phyloP scores from a whole-genome alignment of 345 rosid genomes.

The Noccaea bulbosa region DNA sequence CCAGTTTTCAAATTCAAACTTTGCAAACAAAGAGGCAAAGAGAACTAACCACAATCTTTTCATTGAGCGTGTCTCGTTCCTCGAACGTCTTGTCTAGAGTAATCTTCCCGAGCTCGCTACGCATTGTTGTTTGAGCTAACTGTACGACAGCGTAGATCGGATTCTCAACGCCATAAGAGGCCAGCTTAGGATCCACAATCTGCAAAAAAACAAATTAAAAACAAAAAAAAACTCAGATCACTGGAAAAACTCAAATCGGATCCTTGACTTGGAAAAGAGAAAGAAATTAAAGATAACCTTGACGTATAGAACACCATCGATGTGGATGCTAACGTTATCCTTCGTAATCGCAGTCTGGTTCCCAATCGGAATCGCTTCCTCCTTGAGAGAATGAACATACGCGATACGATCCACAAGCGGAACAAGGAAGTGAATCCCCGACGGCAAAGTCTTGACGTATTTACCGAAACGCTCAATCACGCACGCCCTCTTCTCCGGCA shows the following conservation, averaged over 20 bases:
- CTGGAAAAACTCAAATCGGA: not conserved
- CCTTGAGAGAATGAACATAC: conserved; percentile 95
- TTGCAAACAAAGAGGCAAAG: not conserved
- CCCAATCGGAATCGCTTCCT: conserved; percentile 90
- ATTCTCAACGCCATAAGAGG: conserved; percentile 95
- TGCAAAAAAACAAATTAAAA: conserved; percentile 32
- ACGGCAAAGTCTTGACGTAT: conserved; percentile 71
- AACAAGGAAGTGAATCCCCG: conserved; percentile 86
- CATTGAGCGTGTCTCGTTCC: conserved; percentile 90
- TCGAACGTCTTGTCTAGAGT: conserved; percentile 98
- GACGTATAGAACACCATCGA: conserved; percentile 89
- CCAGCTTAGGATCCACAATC: conserved; percentile 86
- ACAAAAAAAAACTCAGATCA: conserved; percentile 8
- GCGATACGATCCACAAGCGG: conserved; percentile 92
- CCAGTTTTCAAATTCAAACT: not conserved
- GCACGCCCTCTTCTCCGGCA: conserved; percentile 86
- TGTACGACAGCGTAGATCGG: conserved; percentile 91
- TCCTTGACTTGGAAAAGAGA: not conserved
- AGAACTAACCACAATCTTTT: conserved; percentile 83
- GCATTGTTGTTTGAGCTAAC: conserved; percentile 96
- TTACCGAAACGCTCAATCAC: conserved; percentile 93
- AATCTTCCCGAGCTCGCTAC: conserved; percentile 95
- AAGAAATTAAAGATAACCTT: conserved; percentile 51
- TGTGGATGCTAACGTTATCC: conserved; percentile 93
- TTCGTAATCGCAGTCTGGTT: conserved; percentile 92